Base-by-base conservation (phyloP, 768 basidiomycete genomes). In the Tricholoma matsutake region DNA sequence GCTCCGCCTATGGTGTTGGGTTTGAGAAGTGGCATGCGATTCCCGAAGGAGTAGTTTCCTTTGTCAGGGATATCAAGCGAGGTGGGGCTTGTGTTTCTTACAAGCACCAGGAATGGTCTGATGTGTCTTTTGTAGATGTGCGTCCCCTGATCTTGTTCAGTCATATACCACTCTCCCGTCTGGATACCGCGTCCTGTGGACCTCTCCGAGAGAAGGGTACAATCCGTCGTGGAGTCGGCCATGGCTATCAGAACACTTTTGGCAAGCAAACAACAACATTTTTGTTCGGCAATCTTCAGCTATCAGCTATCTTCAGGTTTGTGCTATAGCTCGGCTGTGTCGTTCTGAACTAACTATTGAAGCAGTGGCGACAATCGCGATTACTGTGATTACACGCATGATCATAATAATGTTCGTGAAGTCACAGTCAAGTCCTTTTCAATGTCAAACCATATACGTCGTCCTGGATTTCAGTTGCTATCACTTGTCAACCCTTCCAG, bases 381-480 rank as follows among this genome's bases (percentile, higher is more conserved):
- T 73, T 92, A 92, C 67, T 98, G 95, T 68, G 91, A 93, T 65
- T 81, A 88, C 67, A 75, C 73, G 22, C 91, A 92, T 71, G 56
- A 58, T 14, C 63, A 62, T 63, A 70, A 52, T 6, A 57, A 64
- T 2, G 77, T 88, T 47, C 86, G 87, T 52, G 94, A 96, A 74
- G 83, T 94, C 20, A 95, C 94, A 1, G 79, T 96, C 61, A 96
- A 94, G 72, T 90, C 94, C 0, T 94, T 96, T 72, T 89, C 91
- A 14, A 85, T 86, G 62, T 85, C 86, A 13, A 81, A 81, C 57
- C 88, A 88, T 58, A 87, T 96, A 61, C 78, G 78, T 22, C 75
- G 79, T 34, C 92, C 94, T 2, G 95, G 95, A 3, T 91, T 96
- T 72, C 92, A 96, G 63, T 83, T 97, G 6, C 78, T 97, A 31